Conservation (phyloP, 1,284 basidiomycete species). For the Leccinum fallax region DNA sequence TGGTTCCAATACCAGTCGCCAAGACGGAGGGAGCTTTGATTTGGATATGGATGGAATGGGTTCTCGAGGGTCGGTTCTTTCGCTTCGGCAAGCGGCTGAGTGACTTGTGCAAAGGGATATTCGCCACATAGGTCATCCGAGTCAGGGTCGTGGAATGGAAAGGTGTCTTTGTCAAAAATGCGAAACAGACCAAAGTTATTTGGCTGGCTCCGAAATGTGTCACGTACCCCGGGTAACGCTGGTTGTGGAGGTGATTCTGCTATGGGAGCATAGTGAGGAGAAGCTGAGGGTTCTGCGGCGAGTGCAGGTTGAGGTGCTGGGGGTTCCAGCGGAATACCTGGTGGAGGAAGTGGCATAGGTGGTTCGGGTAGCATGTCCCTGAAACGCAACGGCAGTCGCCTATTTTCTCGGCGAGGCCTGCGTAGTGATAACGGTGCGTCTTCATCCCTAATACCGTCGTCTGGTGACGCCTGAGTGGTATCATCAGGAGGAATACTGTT, state of each 20-base stretch:
- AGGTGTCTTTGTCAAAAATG: background rate
- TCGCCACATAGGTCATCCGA: background rate
- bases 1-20: background rate
- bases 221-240: background rate
- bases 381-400: background rate
- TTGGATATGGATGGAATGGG: background rate
- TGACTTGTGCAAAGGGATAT: background rate
- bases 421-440: background rate
- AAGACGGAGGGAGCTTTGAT: background rate
- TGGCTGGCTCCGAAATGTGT: background rate
- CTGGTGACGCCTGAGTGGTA: background rate
- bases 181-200: background rate
- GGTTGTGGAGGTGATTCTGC: background rate
- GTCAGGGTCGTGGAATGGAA: background rate
- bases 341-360: background rate
- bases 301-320: background rate
- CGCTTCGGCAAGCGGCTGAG: background rate
- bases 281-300: background rate
- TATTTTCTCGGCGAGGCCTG: background rate
- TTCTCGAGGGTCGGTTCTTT: background rate
- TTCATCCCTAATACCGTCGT: background rate
- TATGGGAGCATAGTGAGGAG: background rate
- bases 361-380: background rate
- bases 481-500: background rate
- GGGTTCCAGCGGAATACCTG: background rate